These are phyloP conservation scores for Dactylella cylindrospora DNA, from an alignment of 2,329 filamentous ascomycete species.

Conservation along the genomic window DNA sequence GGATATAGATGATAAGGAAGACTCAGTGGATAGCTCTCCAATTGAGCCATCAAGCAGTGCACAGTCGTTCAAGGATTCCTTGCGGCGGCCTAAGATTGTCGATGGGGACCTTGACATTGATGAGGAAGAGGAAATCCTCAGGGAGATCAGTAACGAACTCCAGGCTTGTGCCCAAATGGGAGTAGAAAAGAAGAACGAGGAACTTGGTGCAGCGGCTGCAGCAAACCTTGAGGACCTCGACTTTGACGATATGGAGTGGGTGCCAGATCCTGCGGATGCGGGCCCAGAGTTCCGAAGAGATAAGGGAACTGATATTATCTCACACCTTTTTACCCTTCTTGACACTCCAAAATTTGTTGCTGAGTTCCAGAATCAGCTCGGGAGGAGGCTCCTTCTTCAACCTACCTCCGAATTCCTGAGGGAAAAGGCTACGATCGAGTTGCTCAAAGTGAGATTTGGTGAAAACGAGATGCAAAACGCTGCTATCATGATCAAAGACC, in stretches of 20 bases:
- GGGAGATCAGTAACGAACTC: constrained; percentile 37
- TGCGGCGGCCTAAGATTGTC: constrained; percentile 25
- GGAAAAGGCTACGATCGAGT: constrained; percentile 77
- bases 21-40: neutral
- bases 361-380: constrained; percentile 88
- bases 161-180: constrained; percentile 49
- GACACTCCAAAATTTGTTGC: constrained; percentile 85
- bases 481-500: constrained; percentile 95
- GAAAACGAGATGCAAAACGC: constrained; percentile 84
- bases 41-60: neutral
- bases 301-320: constrained; percentile 86
- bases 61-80: constrained; percentile 15
- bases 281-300: constrained; percentile 88
- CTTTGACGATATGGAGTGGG: constrained; percentile 91
- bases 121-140: constrained; percentile 34
- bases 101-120: constrained; percentile 19
- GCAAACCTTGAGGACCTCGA: constrained; percentile 66
- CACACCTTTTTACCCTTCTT: constrained; percentile 82
- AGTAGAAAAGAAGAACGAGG: constrained; percentile 53
- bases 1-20: constrained; percentile 11
- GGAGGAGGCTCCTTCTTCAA: constrained; percentile 70
- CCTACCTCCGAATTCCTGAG: constrained; percentile 71
- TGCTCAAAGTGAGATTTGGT: constrained; percentile 86
- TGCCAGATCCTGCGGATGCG: constrained; percentile 88
- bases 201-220: constrained; percentile 51